These are phyloP conservation scores for Sherardia arvensis DNA, from an alignment of 257 asterid genomes.

Conservation along the genomic window DNA sequence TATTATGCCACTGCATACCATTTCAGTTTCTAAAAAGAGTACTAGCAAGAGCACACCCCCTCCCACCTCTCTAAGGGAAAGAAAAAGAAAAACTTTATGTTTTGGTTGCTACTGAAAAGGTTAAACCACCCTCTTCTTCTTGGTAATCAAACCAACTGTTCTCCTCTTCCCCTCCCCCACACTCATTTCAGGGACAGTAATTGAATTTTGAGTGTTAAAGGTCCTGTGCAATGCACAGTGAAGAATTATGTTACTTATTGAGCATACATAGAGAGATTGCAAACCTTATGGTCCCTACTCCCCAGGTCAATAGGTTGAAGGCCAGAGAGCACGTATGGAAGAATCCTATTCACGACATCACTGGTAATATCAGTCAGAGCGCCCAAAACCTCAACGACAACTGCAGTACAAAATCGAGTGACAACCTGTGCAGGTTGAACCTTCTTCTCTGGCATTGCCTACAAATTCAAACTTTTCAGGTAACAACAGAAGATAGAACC, in stretches of 20 bases:
- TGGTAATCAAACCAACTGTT: not conserved
- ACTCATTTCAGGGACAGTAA: too few relatives aligned
- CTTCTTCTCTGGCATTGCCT: conserved; percentile 65
- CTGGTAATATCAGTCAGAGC: conserved; percentile 26
- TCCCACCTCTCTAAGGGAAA: not conserved
- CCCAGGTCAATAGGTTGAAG: conserved; percentile 42
- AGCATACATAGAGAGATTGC: not conserved
- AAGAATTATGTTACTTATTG: too few relatives aligned
- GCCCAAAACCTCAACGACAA: conserved; percentile 70
- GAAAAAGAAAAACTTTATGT: too few relatives aligned
- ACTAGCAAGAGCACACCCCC: not conserved
- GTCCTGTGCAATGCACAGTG: not conserved
- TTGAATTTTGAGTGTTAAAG: not conserved
- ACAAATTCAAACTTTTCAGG: conserved; percentile 19
- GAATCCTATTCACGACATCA: conserved; percentile 54
- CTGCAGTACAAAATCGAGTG: conserved; percentile 71
- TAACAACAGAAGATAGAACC: conserved; percentile 1
- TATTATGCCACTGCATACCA: not conserved
- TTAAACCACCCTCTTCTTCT: not conserved
- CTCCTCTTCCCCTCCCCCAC: not conserved
- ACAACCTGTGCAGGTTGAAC: conserved; percentile 49
- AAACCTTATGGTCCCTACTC: conserved; percentile 63
- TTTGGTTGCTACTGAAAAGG: not conserved
- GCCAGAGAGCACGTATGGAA: conserved; percentile 58
- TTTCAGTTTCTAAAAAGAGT: not conserved